A percentile compares a stretch with the other conserved stretches of the same genome.
These are phyloP conservation scores for Talaromyces nanjingensis DNA, from an alignment of 495 filamentous ascomycete species.

Conservation along the genomic window DNA sequence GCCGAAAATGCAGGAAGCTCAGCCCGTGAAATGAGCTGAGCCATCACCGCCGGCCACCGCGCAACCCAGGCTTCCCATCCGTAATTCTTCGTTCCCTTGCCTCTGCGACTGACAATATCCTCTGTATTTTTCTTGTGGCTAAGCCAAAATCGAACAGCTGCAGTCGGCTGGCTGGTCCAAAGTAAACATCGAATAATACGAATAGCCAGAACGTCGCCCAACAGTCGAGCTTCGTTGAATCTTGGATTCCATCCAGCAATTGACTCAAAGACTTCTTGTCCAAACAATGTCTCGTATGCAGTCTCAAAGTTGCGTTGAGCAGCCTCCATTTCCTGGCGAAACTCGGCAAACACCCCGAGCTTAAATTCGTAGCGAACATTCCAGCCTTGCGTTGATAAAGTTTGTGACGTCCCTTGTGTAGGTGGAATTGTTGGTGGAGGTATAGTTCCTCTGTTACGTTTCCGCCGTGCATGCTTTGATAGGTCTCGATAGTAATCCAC, in stretches of 20 bases:
- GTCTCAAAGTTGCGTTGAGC: slow-evolving; percentile 75
- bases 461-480: slow-evolving; percentile 79
- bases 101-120: slow-evolving; percentile 71
- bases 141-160: slow-evolving; percentile 70
- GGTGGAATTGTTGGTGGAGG: slow-evolving; percentile 81
- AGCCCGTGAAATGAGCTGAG: slow-evolving; percentile 62
- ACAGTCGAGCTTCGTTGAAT: slow-evolving; percentile 76
- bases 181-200: slow-evolving; percentile 73
- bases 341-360: slow-evolving; percentile 81
- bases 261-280: slow-evolving; percentile 73
- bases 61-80: slow-evolving; percentile 87
- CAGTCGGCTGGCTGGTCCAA: slow-evolving; percentile 65
- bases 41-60: slow-evolving; percentile 76
- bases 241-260: slow-evolving; percentile 80
- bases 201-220: slow-evolving; percentile 73
- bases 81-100: slow-evolving; percentile 74
- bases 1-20: slow-evolving; percentile 36
- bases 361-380: slow-evolving; percentile 91
- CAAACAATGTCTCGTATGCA: slow-evolving; percentile 75
- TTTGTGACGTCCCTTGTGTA: slow-evolving; percentile 73
- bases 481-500: slow-evolving; percentile 88
- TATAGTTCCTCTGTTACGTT: slow-evolving; percentile 63
- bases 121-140: slow-evolving; percentile 61
- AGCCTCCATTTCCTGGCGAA: slow-evolving; percentile 80
- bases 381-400: slow-evolving; percentile 79